Conservation (phyloP, 2,329 filamentous ascomycete genomes). For the Diaporthe sp. region DNA sequence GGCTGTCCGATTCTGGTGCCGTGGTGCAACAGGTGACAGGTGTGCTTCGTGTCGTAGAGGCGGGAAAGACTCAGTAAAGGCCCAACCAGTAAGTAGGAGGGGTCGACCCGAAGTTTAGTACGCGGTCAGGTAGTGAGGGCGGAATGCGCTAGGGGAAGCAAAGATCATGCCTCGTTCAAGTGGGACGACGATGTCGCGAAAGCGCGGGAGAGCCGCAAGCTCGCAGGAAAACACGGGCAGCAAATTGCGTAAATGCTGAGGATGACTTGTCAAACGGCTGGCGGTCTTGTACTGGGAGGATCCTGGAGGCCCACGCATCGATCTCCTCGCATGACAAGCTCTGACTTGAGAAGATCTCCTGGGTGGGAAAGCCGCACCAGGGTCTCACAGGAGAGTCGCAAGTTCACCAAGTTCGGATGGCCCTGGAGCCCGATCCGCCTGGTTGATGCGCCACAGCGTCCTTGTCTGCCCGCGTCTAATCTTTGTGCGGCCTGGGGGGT, state of each 20-base stretch:
- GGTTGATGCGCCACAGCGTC: conserved; percentile 41
- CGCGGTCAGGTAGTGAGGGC: conserved; percentile 36
- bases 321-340: conserved; percentile 42
- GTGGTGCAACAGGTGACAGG: conserved; percentile 39
- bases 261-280: conserved; percentile 44
- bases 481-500: conserved; percentile 38
- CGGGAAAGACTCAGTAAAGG: conserved; percentile 35
- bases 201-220: conserved; percentile 42
- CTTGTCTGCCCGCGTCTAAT: conserved; percentile 37
- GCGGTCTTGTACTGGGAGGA: conserved; percentile 46
- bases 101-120: conserved; percentile 40
- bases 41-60: conserved; percentile 41
- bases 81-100: conserved; percentile 29
- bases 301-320: conserved; percentile 45
- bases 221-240: conserved; percentile 45
- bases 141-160: conserved; percentile 40
- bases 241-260: conserved; percentile 44
- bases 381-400: conserved; percentile 51
- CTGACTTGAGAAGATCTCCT: conserved; percentile 43
- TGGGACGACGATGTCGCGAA: conserved; percentile 43
- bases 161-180: conserved; percentile 40
- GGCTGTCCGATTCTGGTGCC: conserved; percentile 34
- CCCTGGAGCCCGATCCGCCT: conserved; percentile 37
- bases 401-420: conserved; percentile 41
- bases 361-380: conserved; percentile 58